Evolutionary conservation across 108 stramenopile genomes (phyloP), one percentile per base, ranked within the genome.

Genomic region (Mediolabrus comicus): DNA sequence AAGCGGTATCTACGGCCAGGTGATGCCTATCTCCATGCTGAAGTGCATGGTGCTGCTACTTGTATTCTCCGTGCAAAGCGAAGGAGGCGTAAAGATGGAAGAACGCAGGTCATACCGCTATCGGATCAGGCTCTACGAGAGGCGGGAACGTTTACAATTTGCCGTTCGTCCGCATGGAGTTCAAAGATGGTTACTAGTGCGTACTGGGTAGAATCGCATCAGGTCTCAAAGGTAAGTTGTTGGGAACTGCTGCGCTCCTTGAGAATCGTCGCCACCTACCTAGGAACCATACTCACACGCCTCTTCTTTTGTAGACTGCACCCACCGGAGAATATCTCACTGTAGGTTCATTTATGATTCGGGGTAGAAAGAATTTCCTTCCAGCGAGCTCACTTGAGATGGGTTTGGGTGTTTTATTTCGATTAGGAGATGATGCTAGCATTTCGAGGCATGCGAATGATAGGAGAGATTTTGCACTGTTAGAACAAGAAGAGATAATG

Each of bases 11-110:
- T 99, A 67, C 80, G 98, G 56, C 86, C 90, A 8, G 93, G 94
- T n/a, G 98, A 99, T 83, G 92, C 93, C 11, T 99, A 98, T 61
- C 83, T 99, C 2, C 97, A 98, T 62, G 97, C 97, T n/a, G 98
- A 99, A 72, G 87, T 98, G 26, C 92, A 95, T 71, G 98, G 98
- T 26, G 96, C 97, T 13, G 86, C 97, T 8, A 88, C 95, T 27
- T 96, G 96, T 62, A 85, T 99, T 53, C 76, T 97, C 36, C 81
- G 96, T 60, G 92, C 93, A 41, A 95, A 95, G 77, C 67, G 84
- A 49, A 74, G 64, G 43, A 82, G 94, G 34, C 51, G 59, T 59
- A 63, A 69, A 29, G 69, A 84, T 60, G 82, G 87, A 1, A 87
- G 80, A 61, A 90, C 92, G 28, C 66, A 80, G 55, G 67, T 86